phyloP scores from a whole-genome alignment of 2,329 filamentous ascomycete species.

The Zymoseptoria tritici region DNA sequence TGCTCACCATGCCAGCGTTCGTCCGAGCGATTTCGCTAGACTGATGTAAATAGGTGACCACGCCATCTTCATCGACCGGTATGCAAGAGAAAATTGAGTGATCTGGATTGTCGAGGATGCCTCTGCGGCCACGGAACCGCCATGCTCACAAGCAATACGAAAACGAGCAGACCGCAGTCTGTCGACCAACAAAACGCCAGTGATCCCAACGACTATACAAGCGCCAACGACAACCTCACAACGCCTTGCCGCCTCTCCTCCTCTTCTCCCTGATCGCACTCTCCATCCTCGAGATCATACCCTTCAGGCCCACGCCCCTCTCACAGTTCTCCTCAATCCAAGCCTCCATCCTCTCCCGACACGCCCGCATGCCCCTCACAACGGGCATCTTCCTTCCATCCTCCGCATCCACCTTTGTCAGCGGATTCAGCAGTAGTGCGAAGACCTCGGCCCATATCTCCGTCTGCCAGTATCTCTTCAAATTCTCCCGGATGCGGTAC shows the following conservation, averaged over 20 bases:
- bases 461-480: constrained; percentile 96
- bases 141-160: not conserved
- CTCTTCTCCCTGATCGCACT: constrained; percentile 51
- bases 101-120: no score
- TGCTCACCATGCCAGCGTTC: no score
- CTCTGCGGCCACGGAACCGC: no score
- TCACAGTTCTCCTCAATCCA: constrained; percentile 79
- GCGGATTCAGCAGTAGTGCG: constrained; percentile 77
- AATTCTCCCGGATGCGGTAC: constrained; percentile 71
- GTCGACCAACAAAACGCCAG: not conserved
- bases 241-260: constrained; percentile 21
- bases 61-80: no score
- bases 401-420: constrained; percentile 57
- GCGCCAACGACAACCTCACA: constrained; percentile 2
- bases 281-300: constrained; percentile 56
- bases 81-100: no score
- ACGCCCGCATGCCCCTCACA: constrained; percentile 57
- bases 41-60: not conserved
- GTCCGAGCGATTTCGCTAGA: no score
- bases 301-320: constrained; percentile 57
- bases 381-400: constrained; percentile 65
- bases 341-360: constrained; percentile 72
- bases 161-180: not conserved
- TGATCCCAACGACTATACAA: not conserved
- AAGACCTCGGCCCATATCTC: constrained; percentile 83